A percentile compares a stretch with the other conserved stretches of the same genome.
phyloP scores from a whole-genome alignment of 495 filamentous ascomycete genomes.

The Penicillium roqueforti region DNA sequence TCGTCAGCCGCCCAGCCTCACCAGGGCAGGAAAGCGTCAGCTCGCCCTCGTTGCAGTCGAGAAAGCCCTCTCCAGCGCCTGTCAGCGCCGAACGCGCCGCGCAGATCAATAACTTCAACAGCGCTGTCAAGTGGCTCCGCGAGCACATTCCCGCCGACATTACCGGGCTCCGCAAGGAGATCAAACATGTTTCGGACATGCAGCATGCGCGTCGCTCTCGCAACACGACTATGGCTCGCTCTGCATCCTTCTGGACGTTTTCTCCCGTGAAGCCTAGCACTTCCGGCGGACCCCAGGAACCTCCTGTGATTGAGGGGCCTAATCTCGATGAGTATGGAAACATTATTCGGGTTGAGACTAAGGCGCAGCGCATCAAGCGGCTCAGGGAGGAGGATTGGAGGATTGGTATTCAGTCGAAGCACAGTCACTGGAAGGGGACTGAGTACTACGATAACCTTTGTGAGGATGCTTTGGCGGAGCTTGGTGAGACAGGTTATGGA shows the following conservation, averaged over 20 bases:
- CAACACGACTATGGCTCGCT: slow-evolving; percentile 16
- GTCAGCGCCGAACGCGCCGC: slow-evolving; percentile 8
- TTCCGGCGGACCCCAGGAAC: background rate
- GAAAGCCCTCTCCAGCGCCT: background rate
- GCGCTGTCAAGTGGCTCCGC: slow-evolving; percentile 22
- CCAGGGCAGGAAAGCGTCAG: background rate
- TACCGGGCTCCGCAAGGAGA: slow-evolving; percentile 16
- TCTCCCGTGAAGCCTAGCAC: slow-evolving; percentile 19
- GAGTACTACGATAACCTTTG: slow-evolving; percentile 37
- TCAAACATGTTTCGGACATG: slow-evolving; percentile 22
- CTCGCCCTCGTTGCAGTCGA: background rate
- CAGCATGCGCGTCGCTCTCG: slow-evolving; percentile 26
- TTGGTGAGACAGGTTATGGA: slow-evolving; percentile 10
- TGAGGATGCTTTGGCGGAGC: slow-evolving; percentile 30
- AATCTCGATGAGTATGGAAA: slow-evolving; percentile 21
- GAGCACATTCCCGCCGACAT: slow-evolving; percentile 26
- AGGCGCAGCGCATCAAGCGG: slow-evolving; percentile 32
- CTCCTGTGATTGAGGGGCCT: background rate
- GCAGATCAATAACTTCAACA: slow-evolving; percentile 22
- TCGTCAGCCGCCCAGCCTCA: background rate
- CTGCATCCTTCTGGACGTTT: slow-evolving; percentile 43
- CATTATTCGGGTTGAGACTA: slow-evolving; percentile 26
- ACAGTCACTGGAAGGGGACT: slow-evolving; percentile 36
- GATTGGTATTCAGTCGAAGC: slow-evolving; percentile 29
- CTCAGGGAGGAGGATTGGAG: slow-evolving; percentile 34